Evolutionary conservation across 1,139 yeast genomes (phyloP), one percentile per base, ranked within the genome.

Genomic region (Cylindricascospora bacillispora): DNA sequence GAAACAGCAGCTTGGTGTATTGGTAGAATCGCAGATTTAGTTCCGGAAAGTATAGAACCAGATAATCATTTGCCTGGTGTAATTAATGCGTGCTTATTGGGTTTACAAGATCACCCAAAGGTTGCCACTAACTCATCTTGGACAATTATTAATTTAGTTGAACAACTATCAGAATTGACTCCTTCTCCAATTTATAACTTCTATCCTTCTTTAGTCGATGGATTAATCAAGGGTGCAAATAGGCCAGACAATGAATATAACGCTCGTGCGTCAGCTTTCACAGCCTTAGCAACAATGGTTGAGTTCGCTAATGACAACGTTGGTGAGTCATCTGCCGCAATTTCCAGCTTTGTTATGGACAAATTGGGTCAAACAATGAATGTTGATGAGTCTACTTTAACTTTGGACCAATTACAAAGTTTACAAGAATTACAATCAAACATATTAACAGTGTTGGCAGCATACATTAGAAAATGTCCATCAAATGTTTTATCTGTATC

Each of bases 1-100:
- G 98, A 89, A 52, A 86, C 98, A 1, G 95, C 86, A 26, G 93
- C 97, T 6, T 89, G 98, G 98, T 89, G 97, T 59, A 66, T 89
- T 37, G 98, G 98, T 35, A 73, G 95, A 59, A 82, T 89, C 46
- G 93, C 97, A 9, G 97, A 89, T 50, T 60, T 78, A 37, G 89
- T 78, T 27, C 70, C 82, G 39, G 81, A 72, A 36, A 86, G 93
- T 4, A 74, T 86, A 39, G 79, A 78, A 44, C 54, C 70, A 17
- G 64, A 69, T 31, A 58, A 60, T 5, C 78, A 77, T 50, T 64
- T 89, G 41, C 80, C 85, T 21, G 63, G 63, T 27, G 72, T 89
- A 32, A 60, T 89, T 37, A 65, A 69, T 34, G 92, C 94, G 1
- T 67, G 89, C 38, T 59, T 77, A 25, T 56, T 64, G 25, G 98